Evolutionary conservation across 73 alveolate species (phyloP).

Genomic region (Paramecium bursaria): DNA sequence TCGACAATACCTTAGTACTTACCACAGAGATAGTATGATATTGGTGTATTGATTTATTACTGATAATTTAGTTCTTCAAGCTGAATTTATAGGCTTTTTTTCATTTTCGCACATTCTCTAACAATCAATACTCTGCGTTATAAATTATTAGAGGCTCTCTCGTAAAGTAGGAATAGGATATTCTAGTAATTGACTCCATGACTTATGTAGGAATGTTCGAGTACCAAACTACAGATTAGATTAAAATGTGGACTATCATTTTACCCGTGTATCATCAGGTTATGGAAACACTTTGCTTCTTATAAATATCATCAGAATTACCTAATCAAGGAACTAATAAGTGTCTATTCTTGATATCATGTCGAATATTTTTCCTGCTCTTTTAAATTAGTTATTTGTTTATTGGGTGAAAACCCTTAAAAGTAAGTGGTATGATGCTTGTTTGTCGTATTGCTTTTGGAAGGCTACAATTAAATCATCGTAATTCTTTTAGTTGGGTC

Average conservation of each 20-base stretch:
- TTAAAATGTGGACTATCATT: constrained; percentile 22
- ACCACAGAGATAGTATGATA: constrained; percentile 6
- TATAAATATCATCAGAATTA: no score
- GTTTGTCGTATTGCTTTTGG: no score
- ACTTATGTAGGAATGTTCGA: constrained; percentile 25
- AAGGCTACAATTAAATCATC: no score
- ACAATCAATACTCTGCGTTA: not conserved
- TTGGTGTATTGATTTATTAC: not conserved
- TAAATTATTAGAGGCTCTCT: not conserved
- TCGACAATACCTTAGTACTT: not conserved
- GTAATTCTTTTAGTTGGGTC: no score
- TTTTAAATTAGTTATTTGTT: no score
- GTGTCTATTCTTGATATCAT: no score
- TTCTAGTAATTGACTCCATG: not conserved
- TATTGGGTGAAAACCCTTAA: no score
- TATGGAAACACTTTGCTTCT: constrained; percentile 21
- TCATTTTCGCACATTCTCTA: not conserved
- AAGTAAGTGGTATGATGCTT: no score
- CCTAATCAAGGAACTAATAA: no score
- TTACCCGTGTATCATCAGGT: constrained; percentile 2
- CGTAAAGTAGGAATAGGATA: not conserved
- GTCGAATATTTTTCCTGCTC: no score
- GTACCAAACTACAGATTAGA: not conserved
- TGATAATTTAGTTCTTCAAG: not conserved
- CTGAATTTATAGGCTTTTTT: not conserved